These are phyloP conservation scores for barley (Hordeum vulgare) DNA, from an alignment of 176 grass and related monocot genomes.

Conservation along the genomic window MorexV3_pseudomolecules_assembly NC_058523.1:40419331-40419830, in stretches of 20 bases:
- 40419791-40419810: not conserved
- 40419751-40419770: not conserved
- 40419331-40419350: constrained; percentile 15
- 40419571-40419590: too few relatives aligned
- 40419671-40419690: too few relatives aligned
- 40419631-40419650: too few relatives aligned
- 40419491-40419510: not conserved
- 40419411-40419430: not conserved
- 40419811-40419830: not conserved
- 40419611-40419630: not conserved
- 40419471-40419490: not conserved
- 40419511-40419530: not conserved
- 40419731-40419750: not conserved
- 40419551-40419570: too few relatives aligned
- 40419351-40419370: constrained; percentile 6
- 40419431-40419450: not conserved
- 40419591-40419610: not conserved
- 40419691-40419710: too few relatives aligned
- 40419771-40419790: not conserved
- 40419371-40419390: constrained; percentile 1
- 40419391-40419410: too few relatives aligned
- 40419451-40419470: not conserved
- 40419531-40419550: too few relatives aligned
- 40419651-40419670: too few relatives aligned
- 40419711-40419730: too few relatives aligned